phyloP scores from a whole-genome alignment of 768 basidiomycete species.

The Pulveroboletus sp. region DNA sequence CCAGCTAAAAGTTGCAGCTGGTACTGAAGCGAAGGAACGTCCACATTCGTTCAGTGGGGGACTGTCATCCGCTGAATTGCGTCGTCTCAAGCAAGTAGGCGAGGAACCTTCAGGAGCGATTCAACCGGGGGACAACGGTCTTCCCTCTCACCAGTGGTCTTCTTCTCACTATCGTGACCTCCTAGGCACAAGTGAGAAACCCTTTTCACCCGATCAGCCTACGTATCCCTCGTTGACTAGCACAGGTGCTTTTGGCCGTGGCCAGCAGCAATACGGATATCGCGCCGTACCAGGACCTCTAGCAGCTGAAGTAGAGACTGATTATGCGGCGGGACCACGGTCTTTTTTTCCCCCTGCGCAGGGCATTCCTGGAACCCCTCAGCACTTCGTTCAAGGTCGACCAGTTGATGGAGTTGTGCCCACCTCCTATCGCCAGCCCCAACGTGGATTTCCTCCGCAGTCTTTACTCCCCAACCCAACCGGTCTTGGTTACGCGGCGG shows the following conservation, averaged over 20 bases:
- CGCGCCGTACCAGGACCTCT: conserved; percentile 35
- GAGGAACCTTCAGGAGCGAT: conserved; percentile 34
- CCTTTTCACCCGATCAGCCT: conserved; percentile 40
- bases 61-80: conserved; percentile 66
- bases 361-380: conserved; percentile 36
- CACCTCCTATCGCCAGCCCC: conserved; percentile 57
- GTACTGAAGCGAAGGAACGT: conserved; percentile 64
- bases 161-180: conserved; percentile 48
- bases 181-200: conserved; percentile 36
- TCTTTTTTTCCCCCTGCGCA: conserved; percentile 46
- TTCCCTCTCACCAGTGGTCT: conserved; percentile 46
- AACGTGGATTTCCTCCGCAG: conserved; percentile 55
- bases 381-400: conserved; percentile 49
- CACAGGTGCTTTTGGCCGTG: conserved; percentile 42
- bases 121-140: conserved; percentile 34
- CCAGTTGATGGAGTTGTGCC: conserved; percentile 43
- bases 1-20: conserved; percentile 48
- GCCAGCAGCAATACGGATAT: conserved; percentile 50
- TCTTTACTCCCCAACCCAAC: conserved; percentile 51
- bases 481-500: conserved; percentile 47
- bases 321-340: conserved; percentile 57
- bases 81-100: conserved; percentile 68
- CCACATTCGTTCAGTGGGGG: conserved; percentile 82
- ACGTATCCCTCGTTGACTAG: conserved; percentile 67
- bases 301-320: conserved; percentile 33